Conservation (phyloP, 78 protist genomes). For the Speleostelium caveatum region DNA sequence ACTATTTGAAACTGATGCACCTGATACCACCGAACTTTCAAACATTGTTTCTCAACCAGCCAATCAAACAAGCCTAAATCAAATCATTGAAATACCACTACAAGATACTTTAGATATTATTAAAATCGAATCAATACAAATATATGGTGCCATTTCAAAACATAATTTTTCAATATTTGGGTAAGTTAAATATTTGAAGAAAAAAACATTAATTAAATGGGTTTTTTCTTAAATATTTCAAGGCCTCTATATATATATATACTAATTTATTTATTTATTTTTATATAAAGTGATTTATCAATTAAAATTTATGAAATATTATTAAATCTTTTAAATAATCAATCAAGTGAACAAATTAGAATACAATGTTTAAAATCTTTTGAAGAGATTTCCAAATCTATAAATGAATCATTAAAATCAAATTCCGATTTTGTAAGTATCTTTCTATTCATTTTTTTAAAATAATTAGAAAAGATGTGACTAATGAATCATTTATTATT, state of each 20-base stretch:
- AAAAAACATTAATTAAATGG: too few relatives aligned
- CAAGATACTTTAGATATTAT: neutral
- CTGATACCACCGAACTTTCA: conserved; percentile 18
- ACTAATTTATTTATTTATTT: neutral
- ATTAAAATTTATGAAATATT: too few relatives aligned
- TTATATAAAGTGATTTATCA: too few relatives aligned
- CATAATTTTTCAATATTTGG: conserved; percentile 26
- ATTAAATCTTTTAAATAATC: too few relatives aligned
- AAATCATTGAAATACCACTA: neutral
- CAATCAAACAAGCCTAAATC: neutral
- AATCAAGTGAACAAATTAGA: neutral
- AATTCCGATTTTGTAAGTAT: conserved; percentile 13
- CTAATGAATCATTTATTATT: too few relatives aligned
- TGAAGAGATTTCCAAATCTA: conserved; percentile 65
- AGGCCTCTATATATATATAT: neutral
- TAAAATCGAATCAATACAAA: conserved; percentile 30
- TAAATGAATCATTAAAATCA: conserved; percentile 28
- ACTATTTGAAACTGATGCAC: conserved; percentile 16
- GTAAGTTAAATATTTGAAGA: too few relatives aligned
- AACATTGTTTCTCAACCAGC: neutral
- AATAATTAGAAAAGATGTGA: too few relatives aligned
- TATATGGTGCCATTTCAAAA: conserved; percentile 36
- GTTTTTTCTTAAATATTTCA: neutral
- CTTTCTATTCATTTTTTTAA: too few relatives aligned
- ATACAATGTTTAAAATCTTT: conserved; percentile 35